A percentile compares a stretch with the other conserved stretches of the same genome.
Conservation (phyloP, 306 rosid species). For the Rubus parviflorus region DNA sequence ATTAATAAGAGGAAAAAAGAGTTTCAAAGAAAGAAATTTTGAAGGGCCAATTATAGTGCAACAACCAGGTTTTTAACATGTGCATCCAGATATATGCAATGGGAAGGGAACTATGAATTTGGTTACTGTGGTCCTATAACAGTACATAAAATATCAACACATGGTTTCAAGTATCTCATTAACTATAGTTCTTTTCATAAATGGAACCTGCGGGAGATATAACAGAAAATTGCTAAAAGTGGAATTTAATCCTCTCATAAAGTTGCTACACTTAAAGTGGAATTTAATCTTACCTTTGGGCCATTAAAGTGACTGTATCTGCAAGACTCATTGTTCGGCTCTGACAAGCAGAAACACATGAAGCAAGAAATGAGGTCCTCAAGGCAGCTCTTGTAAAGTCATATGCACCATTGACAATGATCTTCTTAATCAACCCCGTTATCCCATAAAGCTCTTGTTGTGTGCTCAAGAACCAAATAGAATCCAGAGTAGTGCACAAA, state of each 20-base stretch:
- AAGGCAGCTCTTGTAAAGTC: conserved; percentile 86
- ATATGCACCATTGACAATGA: conserved; percentile 69
- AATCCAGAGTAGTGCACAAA: conserved; percentile 74
- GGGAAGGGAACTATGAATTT: background rate
- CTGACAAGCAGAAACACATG: conserved; percentile 94
- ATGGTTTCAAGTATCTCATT: background rate
- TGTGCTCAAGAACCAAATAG: conserved; percentile 80
- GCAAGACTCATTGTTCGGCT: conserved; percentile 79
- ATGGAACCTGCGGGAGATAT: background rate
- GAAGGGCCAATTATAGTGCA: background rate
- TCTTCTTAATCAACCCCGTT: conserved; percentile 58
- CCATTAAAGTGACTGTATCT: conserved; percentile 81
- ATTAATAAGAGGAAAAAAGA: background rate
- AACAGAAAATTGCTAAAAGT: background rate
- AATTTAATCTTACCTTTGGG: conserved; percentile 52
- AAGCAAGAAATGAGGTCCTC: conserved; percentile 85
- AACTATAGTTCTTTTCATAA: background rate
- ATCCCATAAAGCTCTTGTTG: conserved; percentile 64
- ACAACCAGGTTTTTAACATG: background rate
- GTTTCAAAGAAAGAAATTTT: background rate
- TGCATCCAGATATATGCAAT: background rate
- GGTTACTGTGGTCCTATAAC: background rate
- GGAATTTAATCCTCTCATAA: background rate
- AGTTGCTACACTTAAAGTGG: background rate
- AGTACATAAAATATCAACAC: background rate